These are phyloP conservation scores for Sporisorium graminicola DNA, from an alignment of 1,284 basidiomycete species.

Conservation along the genomic window DNA sequence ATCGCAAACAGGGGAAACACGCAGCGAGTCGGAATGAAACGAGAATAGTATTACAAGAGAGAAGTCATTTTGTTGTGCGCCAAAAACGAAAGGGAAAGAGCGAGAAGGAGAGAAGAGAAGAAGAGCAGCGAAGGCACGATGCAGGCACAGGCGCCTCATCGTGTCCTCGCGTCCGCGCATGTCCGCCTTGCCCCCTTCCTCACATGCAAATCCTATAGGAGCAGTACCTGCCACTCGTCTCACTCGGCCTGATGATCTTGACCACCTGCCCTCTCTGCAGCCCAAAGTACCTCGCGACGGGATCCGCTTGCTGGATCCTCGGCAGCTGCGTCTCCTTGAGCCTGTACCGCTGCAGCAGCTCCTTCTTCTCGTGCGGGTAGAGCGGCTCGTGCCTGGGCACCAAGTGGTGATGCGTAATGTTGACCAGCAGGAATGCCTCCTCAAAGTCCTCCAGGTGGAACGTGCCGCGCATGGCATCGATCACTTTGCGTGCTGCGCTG, in stretches of 20 bases:
- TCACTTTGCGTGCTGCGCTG: slow-evolving; percentile 86
- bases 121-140: no score
- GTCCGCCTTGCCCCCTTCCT: not conserved
- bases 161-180: no score
- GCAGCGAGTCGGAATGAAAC: not conserved
- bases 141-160: no score
- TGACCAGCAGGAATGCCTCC: slow-evolving; percentile 94
- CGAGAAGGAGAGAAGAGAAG: no score
- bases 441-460: slow-evolving; percentile 96
- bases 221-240: slow-evolving; percentile 94
- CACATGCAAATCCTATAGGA: slow-evolving; percentile 82
- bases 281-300: slow-evolving; percentile 97
- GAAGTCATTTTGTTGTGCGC: not conserved
- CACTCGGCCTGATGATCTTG: slow-evolving; percentile 94
- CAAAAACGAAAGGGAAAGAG: not conserved
- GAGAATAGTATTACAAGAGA: slow-evolving; percentile 19
- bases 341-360: slow-evolving; percentile 90
- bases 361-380: slow-evolving; percentile 85
- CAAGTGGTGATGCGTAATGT: slow-evolving; percentile 92
- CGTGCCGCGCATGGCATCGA: slow-evolving; percentile 73
- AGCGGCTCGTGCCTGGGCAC: slow-evolving; percentile 95
- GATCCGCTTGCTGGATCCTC: slow-evolving; percentile 93
- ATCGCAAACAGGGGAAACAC: not conserved
- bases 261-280: slow-evolving; percentile 95
- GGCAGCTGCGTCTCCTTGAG: slow-evolving; percentile 98